phyloP scores from a whole-genome alignment of 129 eudicot genomes.

The Artemisia annua region DNA sequence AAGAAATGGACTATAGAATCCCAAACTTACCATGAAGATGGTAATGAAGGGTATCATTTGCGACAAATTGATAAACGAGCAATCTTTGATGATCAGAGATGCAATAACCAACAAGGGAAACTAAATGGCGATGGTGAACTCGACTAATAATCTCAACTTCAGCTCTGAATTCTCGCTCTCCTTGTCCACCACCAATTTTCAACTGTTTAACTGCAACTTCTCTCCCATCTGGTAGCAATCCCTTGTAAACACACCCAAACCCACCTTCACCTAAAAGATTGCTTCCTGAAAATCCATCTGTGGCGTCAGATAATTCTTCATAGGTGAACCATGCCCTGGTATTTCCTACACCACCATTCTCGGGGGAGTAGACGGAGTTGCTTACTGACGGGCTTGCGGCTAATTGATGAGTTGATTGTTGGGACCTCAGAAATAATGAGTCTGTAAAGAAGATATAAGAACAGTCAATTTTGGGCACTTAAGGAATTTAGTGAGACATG shows the following conservation, averaged over 20 bases:
- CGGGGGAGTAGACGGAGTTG: constrained; percentile 64
- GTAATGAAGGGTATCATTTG: constrained; percentile 73
- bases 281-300: constrained; percentile 67
- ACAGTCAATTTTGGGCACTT: too few relatives aligned
- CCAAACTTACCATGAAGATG: constrained; percentile 83
- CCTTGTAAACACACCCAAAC: constrained; percentile 95
- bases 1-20: not conserved
- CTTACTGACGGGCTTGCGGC: constrained; percentile 56
- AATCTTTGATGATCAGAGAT: constrained; percentile 77
- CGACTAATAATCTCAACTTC: constrained; percentile 96
- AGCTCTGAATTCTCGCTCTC: constrained; percentile 92
- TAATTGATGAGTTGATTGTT: constrained; percentile 46
- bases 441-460: constrained; percentile 39
- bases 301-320: constrained; percentile 79
- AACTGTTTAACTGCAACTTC: constrained; percentile 91
- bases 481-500: not conserved
- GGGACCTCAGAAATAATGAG: constrained; percentile 58
- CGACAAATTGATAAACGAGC: constrained; percentile 85
- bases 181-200: constrained; percentile 89
- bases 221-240: constrained; percentile 66
- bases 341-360: constrained; percentile 72
- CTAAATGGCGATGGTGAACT: constrained; percentile 93
- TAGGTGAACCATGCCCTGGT: constrained; percentile 79
- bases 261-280: constrained; percentile 93
- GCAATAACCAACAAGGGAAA: constrained; percentile 94